phyloP scores from a whole-genome alignment of 257 asterid genomes.

The Ligustrum vulgare region DNA sequence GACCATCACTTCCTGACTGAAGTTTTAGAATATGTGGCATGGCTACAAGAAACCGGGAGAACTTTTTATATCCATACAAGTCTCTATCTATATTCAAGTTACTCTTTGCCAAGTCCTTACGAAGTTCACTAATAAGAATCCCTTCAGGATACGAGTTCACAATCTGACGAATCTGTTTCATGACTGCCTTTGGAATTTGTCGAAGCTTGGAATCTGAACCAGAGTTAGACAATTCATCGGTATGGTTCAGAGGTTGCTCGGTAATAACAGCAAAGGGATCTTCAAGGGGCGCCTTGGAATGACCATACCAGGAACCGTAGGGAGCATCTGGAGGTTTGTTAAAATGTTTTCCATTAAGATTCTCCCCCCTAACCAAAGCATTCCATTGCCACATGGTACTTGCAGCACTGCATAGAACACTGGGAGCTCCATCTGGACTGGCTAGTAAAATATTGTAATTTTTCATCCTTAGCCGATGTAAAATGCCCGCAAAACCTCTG shows the following conservation, averaged over 20 bases:
- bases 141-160: conserved; percentile 65
- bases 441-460: conserved; percentile 88
- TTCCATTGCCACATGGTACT: conserved; percentile 97
- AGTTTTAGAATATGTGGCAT: conserved; percentile 70
- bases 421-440: conserved; percentile 58
- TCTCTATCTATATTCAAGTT: conserved; percentile 54
- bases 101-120: conserved; percentile 51
- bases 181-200: conserved; percentile 61
- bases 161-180: conserved; percentile 46
- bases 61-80: conserved; percentile 66
- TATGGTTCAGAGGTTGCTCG: conserved; percentile 40
- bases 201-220: conserved; percentile 44
- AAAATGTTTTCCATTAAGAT: conserved; percentile 70
- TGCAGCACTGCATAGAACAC: conserved; percentile 85
- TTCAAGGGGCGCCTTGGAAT: conserved; percentile 67
- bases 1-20: conserved; percentile 40
- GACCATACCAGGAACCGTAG: conserved; percentile 85
- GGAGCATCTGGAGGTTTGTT: conserved; percentile 98
- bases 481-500: conserved; percentile 74
- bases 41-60: conserved; percentile 70
- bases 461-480: conserved; percentile 84
- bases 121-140: conserved; percentile 51
- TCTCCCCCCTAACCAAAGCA: conserved; percentile 70
- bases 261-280: conserved; percentile 56
- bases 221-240: conserved; percentile 40